These are phyloP conservation scores for Pleurostoma richardsiae DNA, from an alignment of 2,329 filamentous ascomycete species.

Conservation along the genomic window DNA sequence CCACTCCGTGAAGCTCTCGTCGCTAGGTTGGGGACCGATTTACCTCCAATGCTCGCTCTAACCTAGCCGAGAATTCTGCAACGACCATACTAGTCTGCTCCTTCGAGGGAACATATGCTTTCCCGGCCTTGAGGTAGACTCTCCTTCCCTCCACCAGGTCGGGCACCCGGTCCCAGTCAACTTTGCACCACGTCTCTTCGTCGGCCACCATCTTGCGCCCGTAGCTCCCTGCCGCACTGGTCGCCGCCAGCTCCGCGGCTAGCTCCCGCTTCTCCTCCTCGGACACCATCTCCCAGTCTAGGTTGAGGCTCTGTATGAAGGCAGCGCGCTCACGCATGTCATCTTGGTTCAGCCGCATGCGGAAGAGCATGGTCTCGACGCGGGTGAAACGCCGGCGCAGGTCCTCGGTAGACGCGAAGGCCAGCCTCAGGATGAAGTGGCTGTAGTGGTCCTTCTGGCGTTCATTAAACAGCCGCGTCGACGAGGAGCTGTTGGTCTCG, in stretches of 20 bases:
- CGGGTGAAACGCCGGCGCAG: constrained; percentile 79
- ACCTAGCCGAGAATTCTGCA: constrained; percentile 72
- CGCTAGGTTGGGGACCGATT: constrained; percentile 13
- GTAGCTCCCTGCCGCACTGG: constrained; percentile 27
- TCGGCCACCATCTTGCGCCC: constrained; percentile 37
- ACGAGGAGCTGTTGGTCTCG: constrained; percentile 64
- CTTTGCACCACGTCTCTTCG: constrained; percentile 90
- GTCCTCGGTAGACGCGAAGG: constrained; percentile 89
- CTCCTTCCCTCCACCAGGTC: constrained; percentile 78
- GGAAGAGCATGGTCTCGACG: constrained; percentile 86
- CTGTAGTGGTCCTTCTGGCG: constrained; percentile 95
- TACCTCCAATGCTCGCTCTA: constrained; percentile 83
- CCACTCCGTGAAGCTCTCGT: background rate
- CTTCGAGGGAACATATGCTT: constrained; percentile 82
- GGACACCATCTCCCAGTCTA: constrained; percentile 79
- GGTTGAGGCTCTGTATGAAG: constrained; percentile 71
- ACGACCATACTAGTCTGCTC: constrained; percentile 88
- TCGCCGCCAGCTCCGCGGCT: constrained; percentile 54
- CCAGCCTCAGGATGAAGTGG: constrained; percentile 92
- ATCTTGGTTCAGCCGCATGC: constrained; percentile 74
- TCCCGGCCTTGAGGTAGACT: constrained; percentile 73
- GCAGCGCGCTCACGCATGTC: constrained; percentile 65
- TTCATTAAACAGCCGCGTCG: constrained; percentile 59
- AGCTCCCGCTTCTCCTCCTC: constrained; percentile 72
- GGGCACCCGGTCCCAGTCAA: constrained; percentile 90